phyloP scores from a whole-genome alignment of 1,284 basidiomycete species.

The Trichosporon sp. region DNA sequence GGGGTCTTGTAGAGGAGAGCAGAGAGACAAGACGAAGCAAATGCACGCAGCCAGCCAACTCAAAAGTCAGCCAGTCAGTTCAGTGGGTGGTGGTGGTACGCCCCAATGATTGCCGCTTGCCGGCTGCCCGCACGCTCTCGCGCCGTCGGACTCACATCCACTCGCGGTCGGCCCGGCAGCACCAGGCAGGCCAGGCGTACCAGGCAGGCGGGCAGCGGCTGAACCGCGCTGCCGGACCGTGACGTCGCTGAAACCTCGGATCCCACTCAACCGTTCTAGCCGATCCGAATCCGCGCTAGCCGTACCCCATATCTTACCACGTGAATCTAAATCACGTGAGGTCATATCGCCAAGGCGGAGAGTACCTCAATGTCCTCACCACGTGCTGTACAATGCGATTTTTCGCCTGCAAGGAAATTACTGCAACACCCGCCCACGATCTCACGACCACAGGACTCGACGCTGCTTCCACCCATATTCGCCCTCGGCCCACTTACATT shows the following conservation, averaged over 20 bases:
- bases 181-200: too few species aligned
- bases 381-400: background rate
- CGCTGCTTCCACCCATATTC: background rate
- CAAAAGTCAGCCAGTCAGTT: background rate
- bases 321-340: background rate
- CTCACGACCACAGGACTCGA: background rate
- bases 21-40: too few species aligned
- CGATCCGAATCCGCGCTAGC: background rate
- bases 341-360: background rate
- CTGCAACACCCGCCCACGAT: background rate
- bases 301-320: background rate
- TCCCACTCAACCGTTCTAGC: background rate
- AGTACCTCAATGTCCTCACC: background rate
- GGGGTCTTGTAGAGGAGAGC: too few species aligned
- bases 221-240: background rate
- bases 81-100: too few species aligned
- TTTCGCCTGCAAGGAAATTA: slow-evolving; percentile 2
- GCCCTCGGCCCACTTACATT: background rate
- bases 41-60: too few species aligned
- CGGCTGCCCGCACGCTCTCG: too few species aligned
- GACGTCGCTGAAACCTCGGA: slow-evolving; percentile 4
- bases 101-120: too few species aligned
- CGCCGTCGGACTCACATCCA: background rate
- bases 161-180: too few species aligned
- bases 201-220: too few species aligned